Base-by-base conservation (phyloP, 257 asterid genomes). In the Solanum piurae region DNA sequence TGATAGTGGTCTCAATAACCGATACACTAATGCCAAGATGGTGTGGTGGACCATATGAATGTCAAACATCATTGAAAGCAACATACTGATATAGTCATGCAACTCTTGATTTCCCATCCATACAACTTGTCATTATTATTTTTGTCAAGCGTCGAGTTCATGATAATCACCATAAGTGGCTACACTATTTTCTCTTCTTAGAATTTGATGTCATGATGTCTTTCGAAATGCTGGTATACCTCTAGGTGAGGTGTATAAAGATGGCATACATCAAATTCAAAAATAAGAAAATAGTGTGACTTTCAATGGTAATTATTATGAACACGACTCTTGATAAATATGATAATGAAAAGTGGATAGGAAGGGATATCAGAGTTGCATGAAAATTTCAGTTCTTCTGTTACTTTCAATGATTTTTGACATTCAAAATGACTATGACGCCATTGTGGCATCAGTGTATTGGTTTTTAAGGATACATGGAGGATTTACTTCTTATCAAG, bases 31-130 rank as follows among this genome's bases (percentile, higher is more conserved):
- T 90, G 88, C 97, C 97, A 13, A 95, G 92, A 91, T 95, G 96
- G 77, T 95, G 94, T 79, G 90, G 92, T 73, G 94, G 98, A 69
- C 97, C 96, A 83, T 94, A 94, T n/a, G 97, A 90, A 83, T 92
- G 94, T 0, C 93, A 86, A 40, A 93, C 93, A 29, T 31, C 11
- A 93, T 86, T 91, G 0, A 23, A 74, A 38, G 92, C 91, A 83
- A 91, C 83, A 86, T 90, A 93, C 87, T 69, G 88, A 95, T 92
- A 79, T 84, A 90, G 2, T 91, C 92, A 2, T 92, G 91, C 73
- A 95, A 92, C 90, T 93, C 96, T 75, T 89, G 93, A 87, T 91
- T 13, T 13, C 94, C 96, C 95, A 95, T 92, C 55, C 95, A 95
- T 37, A 83, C 96, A 95, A 94, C 88, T 91, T 89, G 3, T 92